Conservation (phyloP, 1,139 yeast species). For the Candida neerlandica region DNA sequence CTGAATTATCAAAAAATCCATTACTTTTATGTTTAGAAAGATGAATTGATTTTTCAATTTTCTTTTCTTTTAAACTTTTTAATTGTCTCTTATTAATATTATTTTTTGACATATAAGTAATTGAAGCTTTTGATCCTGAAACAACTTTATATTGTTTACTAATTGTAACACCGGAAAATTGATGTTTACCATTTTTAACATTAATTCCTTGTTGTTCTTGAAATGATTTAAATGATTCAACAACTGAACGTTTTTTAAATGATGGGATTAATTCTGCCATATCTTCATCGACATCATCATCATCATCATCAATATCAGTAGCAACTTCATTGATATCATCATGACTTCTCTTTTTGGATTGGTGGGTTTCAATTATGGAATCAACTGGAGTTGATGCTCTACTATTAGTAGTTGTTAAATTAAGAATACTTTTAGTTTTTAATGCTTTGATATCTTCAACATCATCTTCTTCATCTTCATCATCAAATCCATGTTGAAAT, state of each 20-base stretch:
- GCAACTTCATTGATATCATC: conserved; percentile 17
- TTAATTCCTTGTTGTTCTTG: conserved; percentile 35
- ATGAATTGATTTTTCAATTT: conserved; percentile 30
- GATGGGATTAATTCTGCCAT: conserved; percentile 41
- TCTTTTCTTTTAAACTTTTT: conserved; percentile 32
- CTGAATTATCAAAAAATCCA: conserved; percentile 22
- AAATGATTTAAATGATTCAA: conserved; percentile 48
- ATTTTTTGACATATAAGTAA: conserved; percentile 53
- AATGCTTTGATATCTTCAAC: conserved; percentile 49
- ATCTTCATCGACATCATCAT: conserved; percentile 35
- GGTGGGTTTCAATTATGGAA: background rate
- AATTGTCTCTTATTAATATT: conserved; percentile 16
- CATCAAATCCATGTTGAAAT: conserved; percentile 37
- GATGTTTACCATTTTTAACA: conserved; percentile 40
- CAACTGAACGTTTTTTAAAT: conserved; percentile 51
- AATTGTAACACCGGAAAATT: conserved; percentile 56
- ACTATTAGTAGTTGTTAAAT: conserved; percentile 21
- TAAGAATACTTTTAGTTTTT: conserved; percentile 49
- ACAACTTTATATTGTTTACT: conserved; percentile 59
- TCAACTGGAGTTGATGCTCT: conserved; percentile 11
- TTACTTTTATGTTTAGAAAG: conserved; percentile 22
- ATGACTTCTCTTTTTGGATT: conserved; percentile 12
- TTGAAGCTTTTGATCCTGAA: conserved; percentile 60
- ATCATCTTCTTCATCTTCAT: conserved; percentile 34
- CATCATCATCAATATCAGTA: conserved; percentile 22